Conservation (phyloP, 129 eudicot species). For the Flaveria robusta region DNA sequence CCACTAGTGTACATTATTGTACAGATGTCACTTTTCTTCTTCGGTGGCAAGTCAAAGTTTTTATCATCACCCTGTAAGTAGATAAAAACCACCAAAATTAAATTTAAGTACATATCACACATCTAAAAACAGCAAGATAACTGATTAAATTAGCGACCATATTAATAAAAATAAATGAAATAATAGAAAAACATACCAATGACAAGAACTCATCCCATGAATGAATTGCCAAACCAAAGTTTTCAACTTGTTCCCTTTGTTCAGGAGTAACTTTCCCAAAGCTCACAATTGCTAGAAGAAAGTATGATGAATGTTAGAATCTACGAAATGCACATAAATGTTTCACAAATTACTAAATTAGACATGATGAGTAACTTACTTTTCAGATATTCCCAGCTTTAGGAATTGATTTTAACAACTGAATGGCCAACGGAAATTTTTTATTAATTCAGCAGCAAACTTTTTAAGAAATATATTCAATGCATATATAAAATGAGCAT, state of each 20-base stretch:
- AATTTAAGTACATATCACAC: background rate
- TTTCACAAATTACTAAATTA: background rate
- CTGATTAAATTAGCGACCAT: background rate
- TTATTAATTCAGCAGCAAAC: background rate
- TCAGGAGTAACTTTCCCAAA: slow-evolving; percentile 74
- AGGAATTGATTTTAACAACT: slow-evolving; percentile 77
- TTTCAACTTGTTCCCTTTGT: slow-evolving; percentile 64
- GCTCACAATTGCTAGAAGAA: slow-evolving; percentile 72
- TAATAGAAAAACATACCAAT: slow-evolving; percentile 48
- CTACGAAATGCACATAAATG: background rate
- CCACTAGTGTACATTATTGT: slow-evolving; percentile 99
- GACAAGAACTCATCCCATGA: slow-evolving; percentile 83
- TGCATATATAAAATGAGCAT: background rate
- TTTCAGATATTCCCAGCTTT: slow-evolving; percentile 64
- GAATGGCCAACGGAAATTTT: slow-evolving; percentile 28
- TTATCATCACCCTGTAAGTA: slow-evolving; percentile 65
- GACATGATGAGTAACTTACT: slow-evolving; percentile 58
- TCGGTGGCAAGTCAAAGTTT: slow-evolving; percentile 62
- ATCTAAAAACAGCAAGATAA: background rate
- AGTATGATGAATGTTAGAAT: background rate
- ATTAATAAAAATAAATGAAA: background rate
- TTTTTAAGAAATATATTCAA: background rate
- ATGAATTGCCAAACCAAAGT: slow-evolving; percentile 59
- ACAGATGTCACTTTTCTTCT: slow-evolving; percentile 78
- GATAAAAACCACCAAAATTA: slow-evolving; percentile 9